These are phyloP conservation scores for Balamuthia mandrillaris DNA, from an alignment of 208 protist species.

Conservation along the genomic window DNA sequence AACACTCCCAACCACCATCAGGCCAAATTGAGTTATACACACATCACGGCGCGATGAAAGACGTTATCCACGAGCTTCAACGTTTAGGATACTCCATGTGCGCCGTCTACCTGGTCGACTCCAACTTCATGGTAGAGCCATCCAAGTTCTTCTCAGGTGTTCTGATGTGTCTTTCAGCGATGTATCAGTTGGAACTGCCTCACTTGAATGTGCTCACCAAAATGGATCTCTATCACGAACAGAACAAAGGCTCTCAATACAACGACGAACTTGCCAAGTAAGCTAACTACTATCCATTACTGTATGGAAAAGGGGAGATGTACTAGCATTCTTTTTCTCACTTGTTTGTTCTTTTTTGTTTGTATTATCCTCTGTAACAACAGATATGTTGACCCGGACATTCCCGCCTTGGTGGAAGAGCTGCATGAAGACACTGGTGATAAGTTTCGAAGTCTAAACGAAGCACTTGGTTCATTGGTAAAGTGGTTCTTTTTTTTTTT, in stretches of 20 bases:
- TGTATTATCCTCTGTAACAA: neutral
- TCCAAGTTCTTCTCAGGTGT: conserved; percentile 72
- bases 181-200: conserved; percentile 72
- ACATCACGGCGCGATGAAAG: conserved; percentile 67
- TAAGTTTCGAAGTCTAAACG: conserved; percentile 32
- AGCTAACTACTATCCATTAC: neutral
- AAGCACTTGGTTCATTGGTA: neutral
- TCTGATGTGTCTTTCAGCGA: conserved; percentile 67
- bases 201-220: conserved; percentile 79
- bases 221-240: conserved; percentile 62
- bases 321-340: conserved; percentile 27
- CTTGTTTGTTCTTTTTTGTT: neutral
- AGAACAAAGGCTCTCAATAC: neutral
- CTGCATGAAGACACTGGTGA: conserved; percentile 31
- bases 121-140: conserved; percentile 71
- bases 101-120: conserved; percentile 72
- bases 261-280: neutral
- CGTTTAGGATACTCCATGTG: conserved; percentile 46
- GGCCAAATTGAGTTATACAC: conserved; percentile 79
- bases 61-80: conserved; percentile 48
- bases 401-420: conserved; percentile 28
- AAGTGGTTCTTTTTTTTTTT: neutral
- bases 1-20: too few species aligned
- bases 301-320: too few species aligned
- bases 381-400: neutral